Base-by-base conservation (phyloP, 768 basidiomycete genomes). In the Mrakia gelida region DNA sequence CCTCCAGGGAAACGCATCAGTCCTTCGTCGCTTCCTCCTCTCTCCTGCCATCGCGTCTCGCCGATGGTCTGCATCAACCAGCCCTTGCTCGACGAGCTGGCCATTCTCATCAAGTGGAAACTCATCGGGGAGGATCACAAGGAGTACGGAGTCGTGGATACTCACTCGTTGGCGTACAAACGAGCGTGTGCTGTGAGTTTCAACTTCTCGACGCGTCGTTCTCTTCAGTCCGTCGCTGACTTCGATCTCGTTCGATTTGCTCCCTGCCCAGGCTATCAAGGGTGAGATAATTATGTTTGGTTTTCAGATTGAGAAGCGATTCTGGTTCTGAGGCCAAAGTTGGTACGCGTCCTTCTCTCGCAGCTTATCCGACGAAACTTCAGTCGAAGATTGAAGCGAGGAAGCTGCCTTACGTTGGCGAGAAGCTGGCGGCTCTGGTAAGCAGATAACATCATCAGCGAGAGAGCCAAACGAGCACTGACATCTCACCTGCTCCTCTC, bases 21-120 rank as follows among this genome's bases (percentile, higher is more conserved):
- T 10, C 77, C 77, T 0, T 28, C 63, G 0, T 61, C 52, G 9
- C 83, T 81, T 1, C 84, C 87, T 10, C 82, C 84, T 52, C 90
- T 89, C 81, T 88, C 91, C 1, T 91, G 90, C 80, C 84, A 86
- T 73, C 88, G 92, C 52, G 86, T 88, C 0, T 90, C 90, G 5
- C 91, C 91, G 0, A 85, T 94, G 54, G 82, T 88, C 3, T 93
- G 91, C 80, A 87, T 87, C 0, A 94, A 94, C 80, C 91, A 93
- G 82, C 84, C 79, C 0, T 86, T 94, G 6, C 87, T 87, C 7
- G 80, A 83, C n/a, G 88, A 90, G 80, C 83, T 94, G 18, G 87
- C 87, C 41, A 83, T 91, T 26, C 87, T 94, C 43, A 87, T 41
- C 13, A 49, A 32, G 28, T 65, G 54, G 63, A 65, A 73, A 28